Conservation (phyloP, 2,329 filamentous ascomycete species). For the Sporothrix dimorphospora region DNA sequence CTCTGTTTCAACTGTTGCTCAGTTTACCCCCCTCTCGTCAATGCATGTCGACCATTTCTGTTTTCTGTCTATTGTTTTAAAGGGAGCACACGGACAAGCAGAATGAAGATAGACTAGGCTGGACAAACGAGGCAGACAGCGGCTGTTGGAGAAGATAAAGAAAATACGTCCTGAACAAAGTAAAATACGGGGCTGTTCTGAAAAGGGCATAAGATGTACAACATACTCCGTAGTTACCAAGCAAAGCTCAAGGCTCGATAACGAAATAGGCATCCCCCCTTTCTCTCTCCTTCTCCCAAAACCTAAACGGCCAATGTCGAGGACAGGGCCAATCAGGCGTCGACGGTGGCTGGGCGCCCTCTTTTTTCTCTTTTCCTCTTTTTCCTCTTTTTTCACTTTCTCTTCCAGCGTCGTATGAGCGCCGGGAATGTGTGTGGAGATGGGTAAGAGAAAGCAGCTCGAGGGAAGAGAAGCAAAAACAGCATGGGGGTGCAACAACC, state of each 20-base stretch:
- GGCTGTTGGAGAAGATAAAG: not conserved
- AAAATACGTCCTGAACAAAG: not conserved
- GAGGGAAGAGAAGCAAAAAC: not conserved
- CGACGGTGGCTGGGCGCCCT: not conserved
- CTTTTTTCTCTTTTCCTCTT: not conserved
- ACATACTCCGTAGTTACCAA: no score
- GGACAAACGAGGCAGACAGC: not conserved
- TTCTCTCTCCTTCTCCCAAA: not conserved
- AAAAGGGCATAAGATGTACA: not conserved
- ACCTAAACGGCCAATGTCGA: constrained; percentile 3
- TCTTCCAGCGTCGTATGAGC: not conserved
- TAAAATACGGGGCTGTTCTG: not conserved
- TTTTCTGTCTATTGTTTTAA: not conserved
- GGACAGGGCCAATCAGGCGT: constrained; percentile 3
- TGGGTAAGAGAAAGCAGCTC: not conserved
- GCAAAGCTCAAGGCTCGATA: constrained; percentile 1
- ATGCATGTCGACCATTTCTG: not conserved
- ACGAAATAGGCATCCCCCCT: not conserved
- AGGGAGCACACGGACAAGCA: not conserved
- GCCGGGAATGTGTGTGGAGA: not conserved
- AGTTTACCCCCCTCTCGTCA: not conserved
- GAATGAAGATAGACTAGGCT: no score
- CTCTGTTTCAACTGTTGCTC: not conserved
- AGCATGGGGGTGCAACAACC: not conserved
- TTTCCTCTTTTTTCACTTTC: not conserved